Evolutionary conservation across 2,329 filamentous ascomycete species (phyloP), one percentile per base, ranked within the genome.

Genomic region (Aciculosporium take): DNA sequence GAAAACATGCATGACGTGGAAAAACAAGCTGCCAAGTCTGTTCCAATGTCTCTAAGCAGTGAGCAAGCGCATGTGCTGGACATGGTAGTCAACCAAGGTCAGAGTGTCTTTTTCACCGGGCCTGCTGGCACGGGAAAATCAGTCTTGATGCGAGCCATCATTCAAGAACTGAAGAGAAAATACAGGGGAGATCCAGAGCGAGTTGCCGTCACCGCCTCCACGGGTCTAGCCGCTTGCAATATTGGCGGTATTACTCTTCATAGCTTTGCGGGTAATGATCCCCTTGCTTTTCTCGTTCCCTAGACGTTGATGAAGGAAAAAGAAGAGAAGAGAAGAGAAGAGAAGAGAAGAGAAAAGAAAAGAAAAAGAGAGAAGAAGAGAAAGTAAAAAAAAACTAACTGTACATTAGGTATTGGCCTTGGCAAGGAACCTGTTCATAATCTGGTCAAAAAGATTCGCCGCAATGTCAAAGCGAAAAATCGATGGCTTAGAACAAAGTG

Each of bases 121-220:
- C 94, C 91, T 45, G 91, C 91, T 44, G 87, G 82, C 69, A 95
- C 91, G 4, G 91, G 91, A 60, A 98, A 98, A 67, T 98, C 91
- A 1, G 89, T 98, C 4, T 64, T 98, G 43, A 86, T 98, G 72
- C 76, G 88, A 48, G 79, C 93, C 49, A 94, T 96, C 46, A 96
- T 98, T 51, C 66, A 74, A 5, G 77, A 83, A 4, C 58, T 98
- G 39, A 83, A 82, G 45, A 76, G 75, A 47, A 95, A 93, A 55
- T 82, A 81, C 58, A 66, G 63, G 3, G 72, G 74, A 38, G 85
- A 94, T 49, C 78, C 81, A 0, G 91, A 95, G 56, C 74, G 84
- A 43, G 74, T 98, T 33, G 89, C 89, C 5, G 84, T 98, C 21
- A 96, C 91, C 1, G 91, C 91, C 7, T 98, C 91, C 0, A 98